A percentile compares a stretch with the other conserved stretches of the same genome.
These are phyloP conservation scores for Hypholoma fasciculare DNA, from an alignment of 768 basidiomycete species.

Conservation along the genomic window DNA sequence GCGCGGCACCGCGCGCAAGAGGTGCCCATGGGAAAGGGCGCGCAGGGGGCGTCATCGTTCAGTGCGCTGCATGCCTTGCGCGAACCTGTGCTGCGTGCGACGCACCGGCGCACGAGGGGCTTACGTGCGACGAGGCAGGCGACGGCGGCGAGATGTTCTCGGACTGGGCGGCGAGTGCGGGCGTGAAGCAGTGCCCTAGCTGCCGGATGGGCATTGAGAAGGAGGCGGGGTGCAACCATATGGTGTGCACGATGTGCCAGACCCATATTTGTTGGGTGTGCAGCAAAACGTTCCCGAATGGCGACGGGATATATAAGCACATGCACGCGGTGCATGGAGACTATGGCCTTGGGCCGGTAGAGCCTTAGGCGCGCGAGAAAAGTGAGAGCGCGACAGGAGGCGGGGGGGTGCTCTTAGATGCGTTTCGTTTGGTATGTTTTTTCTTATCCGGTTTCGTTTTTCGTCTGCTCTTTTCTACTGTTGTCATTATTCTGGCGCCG, in stretches of 20 bases:
- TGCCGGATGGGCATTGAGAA: constrained; percentile 75
- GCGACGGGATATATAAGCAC: constrained; percentile 75
- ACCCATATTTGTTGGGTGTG: constrained; percentile 86
- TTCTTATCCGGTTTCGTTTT: too few species aligned
- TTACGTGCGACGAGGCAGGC: constrained; percentile 62
- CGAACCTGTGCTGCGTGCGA: constrained; percentile 70
- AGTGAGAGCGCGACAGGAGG: too few species aligned
- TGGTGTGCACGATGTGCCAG: constrained; percentile 73
- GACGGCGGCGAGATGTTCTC: constrained; percentile 58
- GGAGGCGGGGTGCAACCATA: constrained; percentile 77
- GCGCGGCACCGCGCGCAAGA: constrained; percentile 35
- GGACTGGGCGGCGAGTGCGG: constrained; percentile 61
- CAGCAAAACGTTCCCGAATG: constrained; percentile 64
- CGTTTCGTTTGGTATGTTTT: too few species aligned
- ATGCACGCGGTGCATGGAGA: constrained; percentile 71
- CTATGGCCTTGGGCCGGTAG: constrained; percentile 43
- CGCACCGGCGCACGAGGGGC: constrained; percentile 58
- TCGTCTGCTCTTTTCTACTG: too few species aligned
- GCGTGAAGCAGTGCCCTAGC: constrained; percentile 74
- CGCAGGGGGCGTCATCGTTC: constrained; percentile 45
- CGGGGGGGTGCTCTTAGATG: too few species aligned
- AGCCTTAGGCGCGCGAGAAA: not conserved
- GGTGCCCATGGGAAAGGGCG: not conserved
- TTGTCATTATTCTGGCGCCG: too few species aligned
- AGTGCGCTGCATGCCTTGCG: constrained; percentile 70